Evolutionary conservation across 148 eudicot species (phyloP).

Genomic region (Pouteria glomerata): DNA sequence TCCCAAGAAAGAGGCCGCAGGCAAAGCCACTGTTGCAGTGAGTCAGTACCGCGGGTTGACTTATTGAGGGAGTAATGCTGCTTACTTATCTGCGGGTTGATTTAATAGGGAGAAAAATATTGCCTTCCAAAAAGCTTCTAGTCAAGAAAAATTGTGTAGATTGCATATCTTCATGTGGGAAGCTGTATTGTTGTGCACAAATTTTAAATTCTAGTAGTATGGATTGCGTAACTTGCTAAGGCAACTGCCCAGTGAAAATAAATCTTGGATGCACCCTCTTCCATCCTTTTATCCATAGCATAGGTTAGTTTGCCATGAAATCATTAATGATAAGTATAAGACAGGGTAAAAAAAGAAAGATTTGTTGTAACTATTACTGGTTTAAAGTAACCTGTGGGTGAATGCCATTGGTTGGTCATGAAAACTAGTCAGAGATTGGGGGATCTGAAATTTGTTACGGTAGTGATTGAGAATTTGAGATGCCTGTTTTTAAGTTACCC

Average conservation of each 20-base stretch:
- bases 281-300: background rate
- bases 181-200: background rate
- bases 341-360: too few species aligned
- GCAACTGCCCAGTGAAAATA: too few species aligned
- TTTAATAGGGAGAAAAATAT: too few species aligned
- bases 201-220: background rate
- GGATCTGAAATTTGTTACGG: background rate
- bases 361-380: too few species aligned
- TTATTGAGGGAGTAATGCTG: too few species aligned
- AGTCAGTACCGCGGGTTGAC: too few species aligned
- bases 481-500: background rate
- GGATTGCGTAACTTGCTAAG: background rate
- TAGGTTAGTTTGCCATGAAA: background rate
- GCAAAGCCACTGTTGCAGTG: too few species aligned
- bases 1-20: too few species aligned
- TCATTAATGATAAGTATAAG: too few species aligned
- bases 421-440: background rate
- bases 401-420: conserved; percentile 2
- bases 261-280: background rate
- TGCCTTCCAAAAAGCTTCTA: too few species aligned
- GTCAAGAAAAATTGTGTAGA: background rate
- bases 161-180: background rate
- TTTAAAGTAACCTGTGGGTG: background rate
- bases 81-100: too few species aligned
- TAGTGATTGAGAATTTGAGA: too few species aligned